These are phyloP conservation scores for Collybia mongolica DNA, from an alignment of 768 basidiomycete genomes.

Conservation along the genomic window DNA sequence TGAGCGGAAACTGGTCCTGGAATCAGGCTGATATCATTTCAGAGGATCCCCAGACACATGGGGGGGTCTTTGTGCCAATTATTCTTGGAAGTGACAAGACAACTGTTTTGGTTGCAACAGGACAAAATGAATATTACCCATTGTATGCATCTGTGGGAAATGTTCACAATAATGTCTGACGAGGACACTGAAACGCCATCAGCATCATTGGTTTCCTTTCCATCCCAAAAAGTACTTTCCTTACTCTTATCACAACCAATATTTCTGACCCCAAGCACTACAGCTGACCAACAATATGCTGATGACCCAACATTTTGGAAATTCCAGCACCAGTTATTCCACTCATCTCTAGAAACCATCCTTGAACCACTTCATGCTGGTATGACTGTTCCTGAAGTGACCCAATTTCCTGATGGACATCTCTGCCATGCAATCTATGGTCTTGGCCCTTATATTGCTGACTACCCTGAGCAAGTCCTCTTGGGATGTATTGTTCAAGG, in stretches of 20 bases:
- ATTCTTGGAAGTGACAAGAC: constrained; percentile 29
- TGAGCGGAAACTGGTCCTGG: constrained; percentile 24
- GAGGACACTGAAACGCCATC: constrained; percentile 2
- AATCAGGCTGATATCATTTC: constrained; percentile 16
- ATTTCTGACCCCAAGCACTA: not conserved
- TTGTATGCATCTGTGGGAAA: constrained; percentile 16
- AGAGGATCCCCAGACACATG: constrained; percentile 10
- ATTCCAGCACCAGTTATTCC: constrained; percentile 28
- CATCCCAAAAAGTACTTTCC: constrained; percentile 10
- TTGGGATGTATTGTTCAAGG: constrained; percentile 29
- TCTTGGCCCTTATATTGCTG: constrained; percentile 33
- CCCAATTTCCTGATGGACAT: constrained; percentile 26
- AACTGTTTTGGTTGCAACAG: constrained; percentile 22
- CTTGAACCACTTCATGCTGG: constrained; percentile 17
- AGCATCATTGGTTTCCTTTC: constrained; percentile 6
- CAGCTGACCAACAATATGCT: constrained; percentile 12
- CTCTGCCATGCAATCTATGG: constrained; percentile 23
- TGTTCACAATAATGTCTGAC: constrained; percentile 11
- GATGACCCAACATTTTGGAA: constrained; percentile 17
- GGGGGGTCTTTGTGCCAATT: constrained; percentile 16
- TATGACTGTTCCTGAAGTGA: constrained; percentile 26
- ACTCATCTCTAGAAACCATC: constrained; percentile 22
- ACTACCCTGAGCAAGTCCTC: constrained; percentile 34
- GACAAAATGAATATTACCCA: constrained; percentile 18
- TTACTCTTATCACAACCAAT: not conserved